These are phyloP conservation scores for Sisymbrium irio DNA, from an alignment of 345 rosid species.

Conservation along the genomic window DNA sequence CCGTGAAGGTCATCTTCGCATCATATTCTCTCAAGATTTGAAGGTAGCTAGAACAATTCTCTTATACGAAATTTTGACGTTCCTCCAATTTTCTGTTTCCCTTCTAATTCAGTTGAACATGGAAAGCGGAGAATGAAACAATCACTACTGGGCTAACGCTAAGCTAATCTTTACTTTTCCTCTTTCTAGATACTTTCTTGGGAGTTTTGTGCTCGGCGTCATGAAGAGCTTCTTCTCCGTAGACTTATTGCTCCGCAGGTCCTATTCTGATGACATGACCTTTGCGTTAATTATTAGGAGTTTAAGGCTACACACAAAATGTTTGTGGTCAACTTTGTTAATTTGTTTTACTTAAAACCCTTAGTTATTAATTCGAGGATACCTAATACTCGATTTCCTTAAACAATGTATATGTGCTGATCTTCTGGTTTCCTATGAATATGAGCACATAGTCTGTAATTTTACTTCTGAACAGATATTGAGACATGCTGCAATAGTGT, in stretches of 20 bases:
- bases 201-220: slow-evolving; percentile 92
- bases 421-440: too few species aligned
- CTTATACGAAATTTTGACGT: background rate
- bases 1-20: slow-evolving; percentile 94
- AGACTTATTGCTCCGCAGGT: slow-evolving; percentile 94
- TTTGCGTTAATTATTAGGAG: background rate
- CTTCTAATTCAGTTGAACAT: background rate
- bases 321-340: slow-evolving; percentile 74
- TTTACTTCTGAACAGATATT: too few species aligned
- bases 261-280: background rate
- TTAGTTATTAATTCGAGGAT: too few species aligned
- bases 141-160: background rate
- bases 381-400: too few species aligned
- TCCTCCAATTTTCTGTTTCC: background rate
- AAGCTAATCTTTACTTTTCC: background rate
- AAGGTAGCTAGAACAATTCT: slow-evolving; percentile 70
- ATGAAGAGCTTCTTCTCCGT: slow-evolving; percentile 93
- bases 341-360: too few species aligned
- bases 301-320: slow-evolving; percentile 39
- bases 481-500: too few species aligned
- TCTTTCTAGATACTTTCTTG: slow-evolving; percentile 72
- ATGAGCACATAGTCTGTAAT: too few species aligned
- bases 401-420: too few species aligned
- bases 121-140: background rate
- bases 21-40: slow-evolving; percentile 78